Evolutionary conservation across 2,329 filamentous ascomycete species (phyloP).

Genomic region (Rachicladosporium sp.): DNA sequence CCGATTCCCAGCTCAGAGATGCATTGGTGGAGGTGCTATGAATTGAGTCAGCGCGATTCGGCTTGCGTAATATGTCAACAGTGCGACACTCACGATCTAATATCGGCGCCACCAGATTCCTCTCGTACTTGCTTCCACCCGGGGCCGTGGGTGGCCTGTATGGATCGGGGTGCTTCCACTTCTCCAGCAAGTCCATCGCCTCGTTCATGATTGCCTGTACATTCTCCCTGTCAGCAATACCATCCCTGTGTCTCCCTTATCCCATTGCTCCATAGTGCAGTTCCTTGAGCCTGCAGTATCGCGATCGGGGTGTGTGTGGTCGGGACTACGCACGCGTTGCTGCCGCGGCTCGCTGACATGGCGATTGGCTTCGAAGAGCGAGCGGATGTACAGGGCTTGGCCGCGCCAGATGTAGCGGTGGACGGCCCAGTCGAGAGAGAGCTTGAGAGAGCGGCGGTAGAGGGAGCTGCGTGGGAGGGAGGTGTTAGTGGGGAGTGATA

Average conservation of each 20-base stretch:
- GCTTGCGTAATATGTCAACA: neutral
- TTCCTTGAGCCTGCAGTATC: neutral
- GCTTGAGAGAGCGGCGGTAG: constrained; percentile 85
- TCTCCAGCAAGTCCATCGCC: constrained; percentile 75
- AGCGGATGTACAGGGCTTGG: constrained; percentile 90
- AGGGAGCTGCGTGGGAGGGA: constrained; percentile 42
- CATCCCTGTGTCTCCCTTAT: neutral
- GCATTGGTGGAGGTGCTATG: constrained; percentile 40
- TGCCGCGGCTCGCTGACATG: constrained; percentile 72
- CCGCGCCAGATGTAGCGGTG: constrained; percentile 89
- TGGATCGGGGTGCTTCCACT: constrained; percentile 96
- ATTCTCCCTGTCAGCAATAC: neutral
- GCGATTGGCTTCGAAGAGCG: constrained; percentile 87
- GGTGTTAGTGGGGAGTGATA: constrained; percentile 10
- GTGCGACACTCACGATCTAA: constrained; percentile 56
- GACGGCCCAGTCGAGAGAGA: constrained; percentile 89
- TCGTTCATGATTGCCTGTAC: constrained; percentile 67
- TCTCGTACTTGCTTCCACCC: constrained; percentile 92
- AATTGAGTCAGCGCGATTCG: constrained; percentile 2
- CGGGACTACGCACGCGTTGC: constrained; percentile 53
- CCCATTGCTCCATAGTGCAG: neutral
- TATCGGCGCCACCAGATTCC: constrained; percentile 72
- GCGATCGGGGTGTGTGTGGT: neutral
- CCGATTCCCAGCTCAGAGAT: constrained; percentile 20
- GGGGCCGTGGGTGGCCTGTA: constrained; percentile 82